These are phyloP conservation scores for Rhizopogon parksii DNA, from an alignment of 1,284 basidiomycete species.

Conservation along the genomic window DNA sequence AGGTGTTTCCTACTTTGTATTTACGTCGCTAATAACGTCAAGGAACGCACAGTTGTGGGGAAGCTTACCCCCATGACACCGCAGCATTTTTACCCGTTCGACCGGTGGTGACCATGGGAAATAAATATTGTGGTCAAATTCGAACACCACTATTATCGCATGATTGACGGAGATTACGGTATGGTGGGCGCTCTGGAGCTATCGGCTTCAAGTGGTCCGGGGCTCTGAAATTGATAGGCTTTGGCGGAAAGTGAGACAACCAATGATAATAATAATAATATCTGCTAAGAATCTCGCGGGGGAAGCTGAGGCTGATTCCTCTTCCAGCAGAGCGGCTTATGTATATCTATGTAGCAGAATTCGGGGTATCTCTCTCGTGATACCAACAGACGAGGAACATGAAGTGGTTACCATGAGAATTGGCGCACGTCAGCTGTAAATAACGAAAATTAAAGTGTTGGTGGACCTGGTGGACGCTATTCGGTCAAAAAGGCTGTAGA, in stretches of 20 bases:
- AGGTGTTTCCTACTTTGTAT: background rate
- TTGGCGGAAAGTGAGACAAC: conserved; percentile 22
- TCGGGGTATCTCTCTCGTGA: background rate
- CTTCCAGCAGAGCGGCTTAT: conserved; percentile 3
- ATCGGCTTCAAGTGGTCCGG: conserved; percentile 14
- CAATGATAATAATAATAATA: conserved; percentile 16
- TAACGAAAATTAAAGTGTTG: background rate
- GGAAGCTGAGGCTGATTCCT: too few species aligned
- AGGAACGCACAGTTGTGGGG: conserved; percentile 14
- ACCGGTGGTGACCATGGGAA: background rate
- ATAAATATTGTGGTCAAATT: background rate
- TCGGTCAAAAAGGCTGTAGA: conserved; percentile 6
- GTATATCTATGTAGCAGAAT: too few species aligned
- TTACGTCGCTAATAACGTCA: conserved; percentile 5
- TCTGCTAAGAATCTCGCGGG: background rate
- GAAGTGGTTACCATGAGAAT: conserved; percentile 1
- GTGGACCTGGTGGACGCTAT: background rate
- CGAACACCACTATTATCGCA: conserved; percentile 2
- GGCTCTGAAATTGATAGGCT: conserved; percentile 25
- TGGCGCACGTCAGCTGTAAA: background rate
- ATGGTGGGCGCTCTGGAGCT: conserved; percentile 23
- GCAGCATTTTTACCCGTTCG: background rate
- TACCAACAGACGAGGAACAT: background rate
- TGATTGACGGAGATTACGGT: conserved; percentile 30
- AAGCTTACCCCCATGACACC: conserved; percentile 3